Evolutionary conservation across 2,329 filamentous ascomycete genomes (phyloP), one percentile per base, ranked within the genome.

Genomic region (Clarireedia paspali): DNA sequence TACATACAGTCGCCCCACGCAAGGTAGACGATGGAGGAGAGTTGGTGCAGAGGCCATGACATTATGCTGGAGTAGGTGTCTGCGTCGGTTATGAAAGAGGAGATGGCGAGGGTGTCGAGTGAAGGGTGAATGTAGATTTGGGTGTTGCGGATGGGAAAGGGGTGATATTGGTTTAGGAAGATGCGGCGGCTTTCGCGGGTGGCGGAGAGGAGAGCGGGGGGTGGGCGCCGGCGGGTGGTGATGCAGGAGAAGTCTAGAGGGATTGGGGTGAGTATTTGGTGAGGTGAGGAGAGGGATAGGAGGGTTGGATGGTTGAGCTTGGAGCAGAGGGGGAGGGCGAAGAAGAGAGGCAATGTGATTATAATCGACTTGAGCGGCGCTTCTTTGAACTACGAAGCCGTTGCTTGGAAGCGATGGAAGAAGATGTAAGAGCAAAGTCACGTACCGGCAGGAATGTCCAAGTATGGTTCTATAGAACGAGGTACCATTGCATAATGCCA

Each of bases 381-480:
- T 30, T 30, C 27, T 7, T 30, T 10, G 27, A 9, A 30, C 7
- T 30, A 7, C 10, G 6, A 30, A 30, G 27, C 27, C 12, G 10
- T 4, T 10, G 4, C 9, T 1, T 30, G 27, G 27, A 12, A 30
- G 7, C 1, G 9, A 12, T 4, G 27, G 4, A 10, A 30, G 27
- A 30, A 30, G 27, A 30, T 30, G 27, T 30, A 30, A 10, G 27
- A 10, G 7, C 6, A 30, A 30, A 9, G 7, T 30, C 27, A 30
- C 39, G 44, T 20, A 51, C 49, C 36, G 34, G 20, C 10, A 12
- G 26, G 52, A 26, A 51, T 36, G 5, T 52, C 45, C 42, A 60
- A 17, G 12, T 54, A 58, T 36, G 56, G 51, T 50, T 63, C 59
- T 34, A 58, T 48, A 23, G 57, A 51, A 36, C 56, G 42, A 10